Conservation (phyloP, 129 eudicot species). For the Saposhnikovia divaricata region DNA sequence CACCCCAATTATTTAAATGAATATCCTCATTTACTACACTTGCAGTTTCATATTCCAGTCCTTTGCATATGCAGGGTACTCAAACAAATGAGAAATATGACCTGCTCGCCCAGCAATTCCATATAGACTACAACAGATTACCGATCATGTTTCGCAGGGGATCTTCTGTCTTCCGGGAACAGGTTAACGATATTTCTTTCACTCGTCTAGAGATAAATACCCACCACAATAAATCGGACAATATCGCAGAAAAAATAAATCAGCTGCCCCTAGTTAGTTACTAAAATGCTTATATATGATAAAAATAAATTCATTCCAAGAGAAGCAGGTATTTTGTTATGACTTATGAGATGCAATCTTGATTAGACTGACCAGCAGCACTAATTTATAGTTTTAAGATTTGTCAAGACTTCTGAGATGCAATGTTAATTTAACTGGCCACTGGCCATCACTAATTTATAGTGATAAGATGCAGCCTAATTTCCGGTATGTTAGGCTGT, state of each 20-base stretch:
- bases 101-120: slow-evolving; percentile 39
- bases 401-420: no score
- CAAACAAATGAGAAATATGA: slow-evolving; percentile 72
- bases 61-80: slow-evolving; percentile 54
- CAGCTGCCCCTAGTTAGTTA: not conserved
- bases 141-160: slow-evolving; percentile 73
- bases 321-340: no score
- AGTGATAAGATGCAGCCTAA: no score
- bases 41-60: not conserved
- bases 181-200: slow-evolving; percentile 24
- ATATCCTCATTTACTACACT: not conserved
- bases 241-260: not conserved
- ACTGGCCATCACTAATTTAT: no score
- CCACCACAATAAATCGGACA: not conserved
- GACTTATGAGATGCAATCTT: no score
- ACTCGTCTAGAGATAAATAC: not conserved
- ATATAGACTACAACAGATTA: slow-evolving; percentile 45
- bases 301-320: not conserved
- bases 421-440: no score
- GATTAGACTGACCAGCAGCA: no score
- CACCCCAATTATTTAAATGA: not conserved
- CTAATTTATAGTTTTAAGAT: no score
- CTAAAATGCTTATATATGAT: not conserved
- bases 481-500: no score
- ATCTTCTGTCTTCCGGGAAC: slow-evolving; percentile 72